phyloP scores from a whole-genome alignment of 2,329 filamentous ascomycete genomes.

The Thelonectria rubi region DNA sequence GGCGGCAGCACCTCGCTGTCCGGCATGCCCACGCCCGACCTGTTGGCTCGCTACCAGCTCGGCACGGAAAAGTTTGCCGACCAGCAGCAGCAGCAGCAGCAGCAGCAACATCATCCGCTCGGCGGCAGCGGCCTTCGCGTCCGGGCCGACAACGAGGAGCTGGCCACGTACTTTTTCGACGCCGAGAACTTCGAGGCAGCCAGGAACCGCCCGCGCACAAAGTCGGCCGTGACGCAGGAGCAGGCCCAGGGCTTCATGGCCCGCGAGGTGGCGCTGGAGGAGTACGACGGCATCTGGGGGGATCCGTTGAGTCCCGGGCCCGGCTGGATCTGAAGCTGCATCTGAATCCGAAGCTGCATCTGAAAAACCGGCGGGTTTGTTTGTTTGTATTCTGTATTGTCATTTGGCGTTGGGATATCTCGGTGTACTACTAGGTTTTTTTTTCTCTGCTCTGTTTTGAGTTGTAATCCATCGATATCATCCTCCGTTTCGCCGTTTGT shows the following conservation, averaged over 20 bases:
- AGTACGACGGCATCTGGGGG: constrained; percentile 33
- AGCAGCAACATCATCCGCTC: constrained; percentile 12
- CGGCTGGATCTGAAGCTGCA: constrained; percentile 36
- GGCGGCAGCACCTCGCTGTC: constrained; percentile 34
- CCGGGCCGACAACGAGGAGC: constrained; percentile 31
- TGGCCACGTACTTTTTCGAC: constrained; percentile 45
- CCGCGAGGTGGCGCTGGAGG: constrained; percentile 29
- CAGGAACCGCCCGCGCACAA: constrained; percentile 11
- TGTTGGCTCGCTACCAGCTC: constrained; percentile 33
- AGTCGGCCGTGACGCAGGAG: constrained; percentile 17
- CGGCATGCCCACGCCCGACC: constrained; percentile 35
- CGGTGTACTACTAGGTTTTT: background rate
- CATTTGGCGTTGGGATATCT: background rate
- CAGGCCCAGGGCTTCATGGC: constrained; percentile 29
- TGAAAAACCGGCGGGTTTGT: too few species aligned
- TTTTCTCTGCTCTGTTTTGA: constrained; percentile 9
- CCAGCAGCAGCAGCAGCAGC: constrained; percentile 3
- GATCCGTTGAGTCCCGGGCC: constrained; percentile 37
- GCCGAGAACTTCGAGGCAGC: constrained; percentile 18
- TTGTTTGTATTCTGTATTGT: background rate
- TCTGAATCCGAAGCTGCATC: background rate
- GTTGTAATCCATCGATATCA: constrained; percentile 25
- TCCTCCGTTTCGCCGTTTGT: constrained; percentile 24
- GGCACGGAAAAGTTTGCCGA: constrained; percentile 19
- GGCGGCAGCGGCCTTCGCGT: background rate